Conservation (phyloP, 176 grass and related monocot species). For the Bromus sterilis region DNA sequence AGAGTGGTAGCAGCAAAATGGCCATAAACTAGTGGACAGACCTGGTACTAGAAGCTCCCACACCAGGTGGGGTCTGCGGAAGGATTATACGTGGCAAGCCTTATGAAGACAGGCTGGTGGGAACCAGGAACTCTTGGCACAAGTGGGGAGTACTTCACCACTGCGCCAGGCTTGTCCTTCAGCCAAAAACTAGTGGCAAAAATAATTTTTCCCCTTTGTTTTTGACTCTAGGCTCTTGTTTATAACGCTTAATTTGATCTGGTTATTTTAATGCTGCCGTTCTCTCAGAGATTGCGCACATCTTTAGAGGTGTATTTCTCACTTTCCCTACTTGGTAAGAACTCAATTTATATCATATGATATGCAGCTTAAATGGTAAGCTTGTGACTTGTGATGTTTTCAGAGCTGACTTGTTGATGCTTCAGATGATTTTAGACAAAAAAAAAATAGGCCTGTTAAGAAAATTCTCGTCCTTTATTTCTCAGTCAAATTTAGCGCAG, state of each 20-base stretch:
- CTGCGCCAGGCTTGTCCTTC: no score
- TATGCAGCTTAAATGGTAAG: background rate
- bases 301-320: slow-evolving; percentile 43
- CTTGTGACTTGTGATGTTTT: background rate
- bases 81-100: no score
- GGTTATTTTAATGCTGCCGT: slow-evolving; percentile 61
- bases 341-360: slow-evolving; percentile 2
- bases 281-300: slow-evolving; percentile 57
- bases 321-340: slow-evolving; percentile 59
- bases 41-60: no score
- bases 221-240: slow-evolving; percentile 4
- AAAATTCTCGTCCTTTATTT: background rate
- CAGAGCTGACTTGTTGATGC: background rate
- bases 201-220: no score
- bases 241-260: slow-evolving; percentile 30
- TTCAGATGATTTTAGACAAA: background rate
- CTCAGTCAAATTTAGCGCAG: background rate
- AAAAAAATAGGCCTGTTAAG: background rate
- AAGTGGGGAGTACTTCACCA: no score
- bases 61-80: no score
- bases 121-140: no score
- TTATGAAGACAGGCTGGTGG: no score
- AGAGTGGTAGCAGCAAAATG: no score
- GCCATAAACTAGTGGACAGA: no score
- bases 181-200: no score